Percentiles rank a stretch among this genome's conserved stretches.
Evolutionary conservation across 352 stramenopile genomes (phyloP).

Genomic region (Pythium insidiosum): DNA sequence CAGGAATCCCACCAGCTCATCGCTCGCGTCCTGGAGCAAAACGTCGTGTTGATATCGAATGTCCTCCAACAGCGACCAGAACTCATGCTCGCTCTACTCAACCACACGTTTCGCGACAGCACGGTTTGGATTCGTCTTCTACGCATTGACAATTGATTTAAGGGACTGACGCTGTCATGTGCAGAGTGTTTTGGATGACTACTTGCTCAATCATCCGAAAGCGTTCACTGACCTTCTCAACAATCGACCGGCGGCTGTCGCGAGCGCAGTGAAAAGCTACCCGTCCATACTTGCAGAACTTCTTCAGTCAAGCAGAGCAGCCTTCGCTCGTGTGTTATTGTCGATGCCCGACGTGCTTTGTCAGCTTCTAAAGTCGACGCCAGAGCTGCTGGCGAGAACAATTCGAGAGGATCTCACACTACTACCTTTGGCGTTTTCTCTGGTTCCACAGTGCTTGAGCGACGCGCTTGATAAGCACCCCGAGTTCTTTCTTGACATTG

Average conservation of each 20-base stretch:
- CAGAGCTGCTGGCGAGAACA: conserved; percentile 34
- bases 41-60: conserved; percentile 57
- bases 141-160: background rate
- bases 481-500: conserved; percentile 60
- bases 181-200: conserved; percentile 57
- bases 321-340: conserved; percentile 33
- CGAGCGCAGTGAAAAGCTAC: conserved; percentile 36
- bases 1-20: conserved; percentile 49
- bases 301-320: conserved; percentile 28
- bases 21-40: conserved; percentile 61
- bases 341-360: conserved; percentile 34
- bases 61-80: conserved; percentile 43
- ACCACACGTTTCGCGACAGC: conserved; percentile 54
- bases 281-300: conserved; percentile 49
- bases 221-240: conserved; percentile 47
- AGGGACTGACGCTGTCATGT: background rate
- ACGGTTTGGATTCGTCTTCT: conserved; percentile 18
- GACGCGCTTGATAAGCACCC: conserved; percentile 55
- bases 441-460: conserved; percentile 46
- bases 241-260: conserved; percentile 41
- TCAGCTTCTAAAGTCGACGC: conserved; percentile 38
- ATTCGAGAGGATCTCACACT: conserved; percentile 39
- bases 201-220: conserved; percentile 51
- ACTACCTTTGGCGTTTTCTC: conserved; percentile 33
- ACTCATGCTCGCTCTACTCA: conserved; percentile 42